A percentile compares a stretch with the other conserved stretches of the same genome.
These are phyloP conservation scores for Cercospora sojina DNA, from an alignment of 2,329 filamentous ascomycete genomes.

Conservation along the genomic window DNA sequence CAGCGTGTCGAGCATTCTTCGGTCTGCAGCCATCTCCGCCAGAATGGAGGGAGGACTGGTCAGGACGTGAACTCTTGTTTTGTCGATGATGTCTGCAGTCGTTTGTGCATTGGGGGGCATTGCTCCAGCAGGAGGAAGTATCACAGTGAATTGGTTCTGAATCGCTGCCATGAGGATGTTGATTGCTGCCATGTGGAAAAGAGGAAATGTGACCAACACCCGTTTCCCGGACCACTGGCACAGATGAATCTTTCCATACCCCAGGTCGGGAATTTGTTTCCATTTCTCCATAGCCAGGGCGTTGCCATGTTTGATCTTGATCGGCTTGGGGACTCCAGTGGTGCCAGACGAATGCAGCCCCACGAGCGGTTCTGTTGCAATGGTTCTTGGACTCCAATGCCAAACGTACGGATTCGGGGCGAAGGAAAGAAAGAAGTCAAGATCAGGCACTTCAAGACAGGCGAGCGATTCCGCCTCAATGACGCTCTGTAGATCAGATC, in stretches of 20 bases:
- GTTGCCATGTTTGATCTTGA: constrained; percentile 20
- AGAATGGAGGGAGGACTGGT: constrained; percentile 16
- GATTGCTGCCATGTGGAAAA: constrained; percentile 20
- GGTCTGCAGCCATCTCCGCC: constrained; percentile 18
- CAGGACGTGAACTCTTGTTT: constrained; percentile 3
- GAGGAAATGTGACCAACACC: constrained; percentile 12
- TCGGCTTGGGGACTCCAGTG: constrained; percentile 23
- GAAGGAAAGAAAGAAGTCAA: constrained; percentile 19
- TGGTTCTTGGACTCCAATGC: constrained; percentile 14
- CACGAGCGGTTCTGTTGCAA: constrained; percentile 19
- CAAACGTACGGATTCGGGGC: constrained; percentile 12
- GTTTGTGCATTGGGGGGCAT: constrained; percentile 12
- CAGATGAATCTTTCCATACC: constrained; percentile 5
- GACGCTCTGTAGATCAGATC: constrained; percentile 9
- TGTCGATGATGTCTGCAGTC: constrained; percentile 15
- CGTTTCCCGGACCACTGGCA: constrained; percentile 16
- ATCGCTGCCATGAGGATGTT: constrained; percentile 14
- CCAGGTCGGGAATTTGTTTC: constrained; percentile 15
- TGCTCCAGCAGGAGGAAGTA: constrained; percentile 11
- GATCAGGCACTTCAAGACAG: constrained; percentile 18
- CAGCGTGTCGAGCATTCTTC: constrained; percentile 9
- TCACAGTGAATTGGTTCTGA: constrained; percentile 10
- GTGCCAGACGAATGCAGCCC: constrained; percentile 20
- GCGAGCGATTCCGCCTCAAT: constrained; percentile 17
- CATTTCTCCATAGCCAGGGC: constrained; percentile 17